Evolutionary conservation across 2,329 filamentous ascomycete genomes (phyloP), one percentile per base, ranked within the genome.

Genomic region (Zasmidium cellare): DNA sequence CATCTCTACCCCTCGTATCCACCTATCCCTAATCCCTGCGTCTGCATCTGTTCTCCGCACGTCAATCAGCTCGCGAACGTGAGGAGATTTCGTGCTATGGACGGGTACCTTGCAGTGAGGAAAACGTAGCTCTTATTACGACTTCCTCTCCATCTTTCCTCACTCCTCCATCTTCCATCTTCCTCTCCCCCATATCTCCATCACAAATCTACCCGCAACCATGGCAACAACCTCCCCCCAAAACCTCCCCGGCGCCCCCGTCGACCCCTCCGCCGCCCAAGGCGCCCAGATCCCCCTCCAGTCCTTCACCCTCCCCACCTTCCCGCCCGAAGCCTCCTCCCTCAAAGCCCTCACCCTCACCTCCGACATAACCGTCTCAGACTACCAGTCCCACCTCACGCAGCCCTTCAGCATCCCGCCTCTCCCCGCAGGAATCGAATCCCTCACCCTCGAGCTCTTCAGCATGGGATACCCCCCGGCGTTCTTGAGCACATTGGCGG

Each of bases 361-460:
- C 46, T 75, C 74, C 46, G 79, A 80, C 65, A 79, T 81, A 69
- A 77, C 77, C 59, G 72, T 78, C 54, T 74, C 76, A 61, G 75
- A 78, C 41, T 81, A 81, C 69, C 72, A 76, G 53, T 51, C 59
- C 16, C 63, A 76, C 7, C 72, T 81, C 38, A 52, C 65, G 12
- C 53, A 73, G 53, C 64, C 71, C 12, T 75, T 71, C 65, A 63
- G 68, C 0, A 65, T 79, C 20, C 74, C 77, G 22, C 48, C 65
- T 9, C 68, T 80, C 0, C 79, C 79, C 0, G 23, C 53, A 14
- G 67, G 65, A 19, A 78, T 81, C 61, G 76, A 76, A 31, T 68
- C 67, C 55, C 69, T 82, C 1, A 80, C 77, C 0, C 74, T 81
- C 45, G 79, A 81, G 62, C 72, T 80, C 24, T 82, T 82, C 72